Percentiles rank a stretch among this genome's conserved stretches.
phyloP scores from a whole-genome alignment of 2,329 filamentous ascomycete genomes.

The Xylariaceae sp. region DNA sequence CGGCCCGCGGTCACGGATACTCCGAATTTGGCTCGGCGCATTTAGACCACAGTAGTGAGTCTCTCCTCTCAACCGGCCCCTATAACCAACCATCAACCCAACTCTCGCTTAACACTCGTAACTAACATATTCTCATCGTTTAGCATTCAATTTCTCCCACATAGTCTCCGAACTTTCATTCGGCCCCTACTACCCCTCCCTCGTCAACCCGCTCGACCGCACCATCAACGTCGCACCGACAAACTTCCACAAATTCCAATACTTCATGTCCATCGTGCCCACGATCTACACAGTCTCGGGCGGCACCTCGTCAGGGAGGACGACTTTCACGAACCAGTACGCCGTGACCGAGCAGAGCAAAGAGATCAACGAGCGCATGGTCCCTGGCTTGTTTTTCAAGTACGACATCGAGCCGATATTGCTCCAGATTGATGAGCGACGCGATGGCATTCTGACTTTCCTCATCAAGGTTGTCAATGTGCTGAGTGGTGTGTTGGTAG shows the following conservation, averaged over 20 bases:
- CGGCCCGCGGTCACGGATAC: conserved; percentile 93
- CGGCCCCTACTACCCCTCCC: conserved; percentile 90
- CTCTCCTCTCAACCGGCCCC: not conserved
- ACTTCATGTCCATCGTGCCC: conserved; percentile 92
- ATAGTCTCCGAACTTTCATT: conserved; percentile 95
- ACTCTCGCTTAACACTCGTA: too few species aligned
- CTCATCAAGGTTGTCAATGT: conserved; percentile 85
- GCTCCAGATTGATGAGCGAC: conserved; percentile 77
- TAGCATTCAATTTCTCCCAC: conserved; percentile 97
- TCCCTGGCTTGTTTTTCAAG: conserved; percentile 96
- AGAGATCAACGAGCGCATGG: conserved; percentile 61
- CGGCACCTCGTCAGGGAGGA: conserved; percentile 42
- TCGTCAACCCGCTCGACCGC: conserved; percentile 89
- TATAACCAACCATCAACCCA: not conserved
- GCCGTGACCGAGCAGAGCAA: conserved; percentile 87
- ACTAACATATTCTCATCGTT: too few species aligned
- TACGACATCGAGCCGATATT: conserved; percentile 97
- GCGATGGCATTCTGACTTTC: conserved; percentile 70
- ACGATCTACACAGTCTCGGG: conserved; percentile 76
- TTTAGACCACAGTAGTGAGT: conserved; percentile 73
- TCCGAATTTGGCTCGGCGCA: conserved; percentile 67
- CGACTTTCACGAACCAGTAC: conserved; percentile 93
- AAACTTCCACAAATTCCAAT: conserved; percentile 96
- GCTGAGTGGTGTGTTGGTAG: conserved; percentile 83
- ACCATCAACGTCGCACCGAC: conserved; percentile 71